These are phyloP conservation scores for Lyophyllum decastes DNA, from an alignment of 768 basidiomycete species.

Conservation along the genomic window DNA sequence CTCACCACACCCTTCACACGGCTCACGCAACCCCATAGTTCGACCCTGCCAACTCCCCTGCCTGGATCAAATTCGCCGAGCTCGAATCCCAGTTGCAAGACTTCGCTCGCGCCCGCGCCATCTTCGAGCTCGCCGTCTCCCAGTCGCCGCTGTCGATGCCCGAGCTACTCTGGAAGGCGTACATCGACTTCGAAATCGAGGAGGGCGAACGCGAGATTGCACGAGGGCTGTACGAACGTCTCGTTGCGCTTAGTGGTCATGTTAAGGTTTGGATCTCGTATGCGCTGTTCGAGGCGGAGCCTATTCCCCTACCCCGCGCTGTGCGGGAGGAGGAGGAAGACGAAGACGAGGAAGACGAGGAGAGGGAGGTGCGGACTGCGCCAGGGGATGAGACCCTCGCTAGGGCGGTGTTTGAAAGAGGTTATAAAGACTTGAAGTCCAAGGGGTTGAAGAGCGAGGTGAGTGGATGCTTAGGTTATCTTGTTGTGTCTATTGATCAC, in stretches of 20 bases:
- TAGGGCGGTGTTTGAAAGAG: constrained; percentile 80
- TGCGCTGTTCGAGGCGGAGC: constrained; percentile 87
- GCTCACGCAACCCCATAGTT: constrained; percentile 42
- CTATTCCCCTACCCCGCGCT: constrained; percentile 64
- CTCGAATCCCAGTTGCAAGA: constrained; percentile 88
- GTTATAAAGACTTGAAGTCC: constrained; percentile 82
- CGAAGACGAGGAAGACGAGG: constrained; percentile 63
- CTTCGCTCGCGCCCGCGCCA: constrained; percentile 84
- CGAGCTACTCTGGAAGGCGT: constrained; percentile 91
- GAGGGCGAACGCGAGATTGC: constrained; percentile 90
- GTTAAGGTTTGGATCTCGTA: constrained; percentile 98
- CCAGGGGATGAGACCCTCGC: constrained; percentile 74
- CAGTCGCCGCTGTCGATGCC: constrained; percentile 92
- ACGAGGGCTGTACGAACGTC: constrained; percentile 85
- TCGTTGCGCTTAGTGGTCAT: constrained; percentile 84
- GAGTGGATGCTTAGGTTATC: constrained; percentile 20
- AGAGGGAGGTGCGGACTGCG: constrained; percentile 62
- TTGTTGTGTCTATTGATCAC: not conserved
- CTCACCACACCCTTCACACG: not conserved
- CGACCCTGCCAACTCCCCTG: constrained; percentile 87
- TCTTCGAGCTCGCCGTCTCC: constrained; percentile 89
- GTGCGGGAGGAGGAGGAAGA: constrained; percentile 75
- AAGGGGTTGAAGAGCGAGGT: constrained; percentile 90
- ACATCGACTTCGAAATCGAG: constrained; percentile 94
- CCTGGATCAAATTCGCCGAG: constrained; percentile 97